A percentile compares a stretch with the other conserved stretches of the same genome.
These are phyloP conservation scores for Botrytis tulipae DNA, from an alignment of 2,329 filamentous ascomycete species.

Conservation along the genomic window DNA sequence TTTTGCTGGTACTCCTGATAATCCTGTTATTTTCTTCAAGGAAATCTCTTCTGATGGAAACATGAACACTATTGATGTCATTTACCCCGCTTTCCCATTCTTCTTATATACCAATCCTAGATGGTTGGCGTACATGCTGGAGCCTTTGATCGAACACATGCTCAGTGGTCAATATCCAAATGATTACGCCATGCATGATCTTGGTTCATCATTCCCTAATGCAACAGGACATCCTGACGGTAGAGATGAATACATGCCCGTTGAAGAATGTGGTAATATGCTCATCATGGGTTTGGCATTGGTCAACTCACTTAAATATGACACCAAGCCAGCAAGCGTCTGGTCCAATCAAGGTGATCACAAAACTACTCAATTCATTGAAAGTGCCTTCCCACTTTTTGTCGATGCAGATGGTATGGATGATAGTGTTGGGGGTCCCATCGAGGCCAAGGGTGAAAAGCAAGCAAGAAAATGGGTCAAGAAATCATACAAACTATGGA, in stretches of 20 bases:
- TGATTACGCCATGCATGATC: slow-evolving; percentile 74
- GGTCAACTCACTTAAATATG: slow-evolving; percentile 69
- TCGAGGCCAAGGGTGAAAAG: slow-evolving; percentile 47
- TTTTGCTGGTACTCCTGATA: slow-evolving; percentile 69
- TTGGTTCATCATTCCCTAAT: slow-evolving; percentile 71
- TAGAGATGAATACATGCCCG: slow-evolving; percentile 63
- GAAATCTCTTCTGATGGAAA: slow-evolving; percentile 86
- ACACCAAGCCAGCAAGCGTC: slow-evolving; percentile 55
- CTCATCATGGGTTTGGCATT: slow-evolving; percentile 72
- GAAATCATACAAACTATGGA: slow-evolving; percentile 62
- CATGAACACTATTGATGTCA: slow-evolving; percentile 82
- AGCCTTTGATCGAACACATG: slow-evolving; percentile 79
- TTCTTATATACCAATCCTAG: slow-evolving; percentile 81
- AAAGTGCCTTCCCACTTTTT: slow-evolving; percentile 35
- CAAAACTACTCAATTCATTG: slow-evolving; percentile 28
- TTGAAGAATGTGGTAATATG: slow-evolving; percentile 66
- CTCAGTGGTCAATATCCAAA: slow-evolving; percentile 84
- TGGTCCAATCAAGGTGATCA: slow-evolving; percentile 49
- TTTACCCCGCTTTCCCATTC: slow-evolving; percentile 83
- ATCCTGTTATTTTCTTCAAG: slow-evolving; percentile 76
- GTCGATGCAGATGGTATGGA: slow-evolving; percentile 57
- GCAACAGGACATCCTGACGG: slow-evolving; percentile 69
- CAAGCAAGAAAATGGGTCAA: slow-evolving; percentile 62
- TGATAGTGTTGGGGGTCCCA: slow-evolving; percentile 57
- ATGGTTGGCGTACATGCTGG: slow-evolving; percentile 76